Evolutionary conservation across 83 land plant genomes (phyloP), one percentile per base, ranked within the genome.

Genomic region (Thuja plicata): DNA sequence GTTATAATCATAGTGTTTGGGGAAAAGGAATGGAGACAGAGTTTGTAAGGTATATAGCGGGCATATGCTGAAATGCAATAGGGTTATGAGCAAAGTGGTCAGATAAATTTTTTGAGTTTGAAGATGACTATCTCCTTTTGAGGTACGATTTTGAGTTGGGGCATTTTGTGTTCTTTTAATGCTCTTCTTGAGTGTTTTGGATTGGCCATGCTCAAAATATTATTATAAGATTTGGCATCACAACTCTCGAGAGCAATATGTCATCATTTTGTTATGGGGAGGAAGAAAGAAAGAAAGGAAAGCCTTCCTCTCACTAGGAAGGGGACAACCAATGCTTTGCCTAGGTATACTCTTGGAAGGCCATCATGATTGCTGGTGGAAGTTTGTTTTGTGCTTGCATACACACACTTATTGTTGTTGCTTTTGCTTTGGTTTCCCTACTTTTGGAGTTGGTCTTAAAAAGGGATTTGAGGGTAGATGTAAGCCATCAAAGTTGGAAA

Each of bases 1-100:
- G 79, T 76, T 32, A 35, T 76, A 76, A 76, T 76, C 79, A 76
- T 76, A 76, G 79, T 76, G 79, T 76, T 76, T 76, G 79, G 79
- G 79, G 79, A 35, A 76, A 76, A 76, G 79, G 79, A 35, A 34
- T 76, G 40, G 40, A 35, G 79, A 35, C 79, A 76, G 79, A 76
- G 79, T 32, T 76, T 76, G 79, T 76, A 32, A 32, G 79, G 79
- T 76, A 76, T 76, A 76, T 76, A 76, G 79, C 79, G 38, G 2
- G 79, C 79, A 76, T 76, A 35, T 32, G 6, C 38, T 76, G 35
- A 35, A 35, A 34, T 76, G 38, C 79, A 32, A 76, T 76, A 76
- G 79, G 79, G 13, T 76, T 76, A 9, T 76, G 79, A 76, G 38
- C 38, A 76, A 32, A 35, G 35, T 32, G 38, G 79, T 76, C 79